phyloP scores from a whole-genome alignment of 352 stramenopile species.

The Pythium aristosporum region DNA sequence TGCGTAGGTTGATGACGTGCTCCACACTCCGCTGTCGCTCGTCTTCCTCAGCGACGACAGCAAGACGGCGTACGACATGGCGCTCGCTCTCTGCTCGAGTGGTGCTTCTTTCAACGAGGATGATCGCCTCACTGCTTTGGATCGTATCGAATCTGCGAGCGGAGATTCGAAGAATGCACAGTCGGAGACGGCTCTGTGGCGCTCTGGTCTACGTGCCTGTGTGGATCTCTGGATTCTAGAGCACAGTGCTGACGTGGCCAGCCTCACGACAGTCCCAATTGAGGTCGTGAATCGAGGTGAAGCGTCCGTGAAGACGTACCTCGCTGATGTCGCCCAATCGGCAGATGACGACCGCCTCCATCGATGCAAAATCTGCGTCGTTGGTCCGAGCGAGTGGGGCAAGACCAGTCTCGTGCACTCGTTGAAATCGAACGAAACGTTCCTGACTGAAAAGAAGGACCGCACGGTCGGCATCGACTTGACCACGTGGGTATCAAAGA shows the following conservation, averaged over 20 bases:
- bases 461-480: not conserved
- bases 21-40: not conserved
- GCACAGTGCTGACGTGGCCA: too few species aligned
- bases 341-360: not conserved
- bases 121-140: not conserved
- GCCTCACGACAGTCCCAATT: not conserved
- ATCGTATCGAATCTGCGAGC: not conserved
- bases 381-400: conserved; percentile 2
- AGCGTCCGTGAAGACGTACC: conserved; percentile 4
- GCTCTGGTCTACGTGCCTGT: not conserved
- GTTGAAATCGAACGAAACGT: not conserved
- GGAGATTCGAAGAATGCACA: not conserved
- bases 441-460: not conserved
- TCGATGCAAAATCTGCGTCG: conserved; percentile 7
- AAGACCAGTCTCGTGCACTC: conserved; percentile 7
- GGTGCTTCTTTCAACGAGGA: not conserved
- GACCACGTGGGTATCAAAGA: too few species aligned
- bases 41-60: not conserved
- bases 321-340: not conserved
- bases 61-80: not conserved
- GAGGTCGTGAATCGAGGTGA: not conserved
- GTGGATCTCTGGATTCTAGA: not conserved
- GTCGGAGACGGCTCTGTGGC: not conserved
- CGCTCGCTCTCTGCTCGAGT: not conserved
- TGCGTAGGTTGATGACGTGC: not conserved